Percentiles rank a stretch among this genome's conserved stretches.
Evolutionary conservation across 805 yeast genomes (phyloP).

Genomic region (Wickerhamia fluorescens): DNA sequence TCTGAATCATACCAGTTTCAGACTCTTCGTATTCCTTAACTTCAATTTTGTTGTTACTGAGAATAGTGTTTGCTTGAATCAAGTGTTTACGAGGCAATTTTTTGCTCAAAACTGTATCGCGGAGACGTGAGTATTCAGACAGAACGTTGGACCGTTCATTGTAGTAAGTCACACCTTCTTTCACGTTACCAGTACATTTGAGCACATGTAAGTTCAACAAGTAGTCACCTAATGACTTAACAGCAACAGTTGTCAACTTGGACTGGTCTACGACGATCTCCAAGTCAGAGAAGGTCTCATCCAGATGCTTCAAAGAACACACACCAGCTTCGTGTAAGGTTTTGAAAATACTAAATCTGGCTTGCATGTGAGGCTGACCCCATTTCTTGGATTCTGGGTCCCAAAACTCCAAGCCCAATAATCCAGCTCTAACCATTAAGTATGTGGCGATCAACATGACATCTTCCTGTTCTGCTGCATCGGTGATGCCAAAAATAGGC

Average conservation of each 20-base stretch:
- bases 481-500: constrained; percentile 63
- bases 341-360: constrained; percentile 79
- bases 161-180: constrained; percentile 57
- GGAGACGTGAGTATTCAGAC: constrained; percentile 52
- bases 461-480: constrained; percentile 52
- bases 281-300: constrained; percentile 50
- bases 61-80: constrained; percentile 70
- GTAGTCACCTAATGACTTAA: constrained; percentile 64
- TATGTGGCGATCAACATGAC: constrained; percentile 62
- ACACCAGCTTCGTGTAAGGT: constrained; percentile 65
- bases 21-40: constrained; percentile 72
- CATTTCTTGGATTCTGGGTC: constrained; percentile 75
- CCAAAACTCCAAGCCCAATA: constrained; percentile 78
- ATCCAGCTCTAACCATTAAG: constrained; percentile 85
- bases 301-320: constrained; percentile 44
- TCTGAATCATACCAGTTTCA: constrained; percentile 69
- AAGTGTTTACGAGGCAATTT: constrained; percentile 80
- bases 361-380: constrained; percentile 97
- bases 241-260: constrained; percentile 64
- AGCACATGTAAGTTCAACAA: constrained; percentile 67
- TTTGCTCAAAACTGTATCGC: constrained; percentile 62
- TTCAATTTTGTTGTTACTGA: constrained; percentile 37
- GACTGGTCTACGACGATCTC: constrained; percentile 50
- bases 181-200: constrained; percentile 72
- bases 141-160: constrained; percentile 62